Evolutionary conservation across 2,329 filamentous ascomycete species (phyloP).

Genomic region (Cylindrodendrum hubeiense): DNA sequence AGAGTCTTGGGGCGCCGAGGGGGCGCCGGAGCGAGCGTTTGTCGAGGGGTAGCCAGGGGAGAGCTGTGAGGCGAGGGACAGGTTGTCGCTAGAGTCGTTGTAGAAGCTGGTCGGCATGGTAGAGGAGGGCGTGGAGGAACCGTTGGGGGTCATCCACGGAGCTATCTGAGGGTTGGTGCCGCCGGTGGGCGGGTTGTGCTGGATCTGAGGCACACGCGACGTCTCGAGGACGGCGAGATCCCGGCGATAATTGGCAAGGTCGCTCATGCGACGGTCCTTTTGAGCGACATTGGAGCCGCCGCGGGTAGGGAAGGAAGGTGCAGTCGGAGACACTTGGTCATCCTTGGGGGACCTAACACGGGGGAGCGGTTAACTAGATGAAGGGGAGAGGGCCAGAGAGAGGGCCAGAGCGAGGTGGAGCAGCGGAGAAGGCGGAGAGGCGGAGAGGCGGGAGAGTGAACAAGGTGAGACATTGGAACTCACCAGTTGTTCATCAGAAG

Average conservation of each 20-base stretch:
- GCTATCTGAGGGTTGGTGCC: constrained; percentile 66
- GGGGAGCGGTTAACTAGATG: constrained; percentile 38
- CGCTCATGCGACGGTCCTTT: constrained; percentile 68
- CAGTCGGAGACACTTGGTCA: constrained; percentile 64
- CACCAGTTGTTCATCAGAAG: constrained; percentile 43
- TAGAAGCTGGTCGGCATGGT: constrained; percentile 72
- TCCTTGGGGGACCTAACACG: constrained; percentile 48
- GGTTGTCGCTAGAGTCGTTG: constrained; percentile 80
- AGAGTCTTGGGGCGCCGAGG: constrained; percentile 68
- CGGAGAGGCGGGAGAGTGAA: constrained; percentile 32
- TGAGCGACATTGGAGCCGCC: constrained; percentile 56
- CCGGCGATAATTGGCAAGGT: constrained; percentile 78
- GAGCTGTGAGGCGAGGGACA: constrained; percentile 72
- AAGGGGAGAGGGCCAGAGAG: constrained; percentile 9
- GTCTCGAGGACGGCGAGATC: constrained; percentile 78
- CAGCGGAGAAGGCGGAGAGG: constrained; percentile 26
- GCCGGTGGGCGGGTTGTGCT: constrained; percentile 63
- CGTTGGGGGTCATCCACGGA: constrained; percentile 68
- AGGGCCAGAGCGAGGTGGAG: constrained; percentile 20
- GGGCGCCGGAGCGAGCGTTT: constrained; percentile 44
- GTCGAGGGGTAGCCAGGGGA: constrained; percentile 76
- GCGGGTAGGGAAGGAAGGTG: constrained; percentile 58
- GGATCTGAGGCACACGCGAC: constrained; percentile 70
- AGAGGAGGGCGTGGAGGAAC: constrained; percentile 52
- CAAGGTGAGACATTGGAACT: constrained; percentile 30